Percentiles rank a stretch among this genome's conserved stretches.
phyloP scores from a whole-genome alignment of 1,284 basidiomycete genomes.

The Coniferiporia weirii region DNA sequence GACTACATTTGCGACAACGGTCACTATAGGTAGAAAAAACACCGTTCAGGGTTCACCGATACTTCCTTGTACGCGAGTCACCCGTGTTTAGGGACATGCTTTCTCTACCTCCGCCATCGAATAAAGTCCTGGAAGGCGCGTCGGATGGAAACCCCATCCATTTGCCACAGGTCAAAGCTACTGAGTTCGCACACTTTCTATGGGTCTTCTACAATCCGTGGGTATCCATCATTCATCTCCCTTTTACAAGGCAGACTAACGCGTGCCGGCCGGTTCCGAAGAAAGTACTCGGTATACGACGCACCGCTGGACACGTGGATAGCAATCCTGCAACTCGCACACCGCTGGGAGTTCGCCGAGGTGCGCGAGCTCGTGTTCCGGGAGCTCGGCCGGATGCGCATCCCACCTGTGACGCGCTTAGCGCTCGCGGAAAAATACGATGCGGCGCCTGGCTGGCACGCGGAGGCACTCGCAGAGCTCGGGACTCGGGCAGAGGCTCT shows the following conservation, averaged over 20 bases:
- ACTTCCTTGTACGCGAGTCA: conserved; percentile 65
- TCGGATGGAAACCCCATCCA: conserved; percentile 46
- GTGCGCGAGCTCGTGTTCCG: conserved; percentile 18
- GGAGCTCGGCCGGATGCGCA: conserved; percentile 29
- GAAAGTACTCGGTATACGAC: conserved; percentile 10
- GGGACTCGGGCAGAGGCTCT: conserved; percentile 51
- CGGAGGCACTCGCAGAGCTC: conserved; percentile 30
- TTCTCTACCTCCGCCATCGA: conserved; percentile 33
- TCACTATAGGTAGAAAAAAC: conserved; percentile 39
- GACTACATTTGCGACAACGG: neutral
- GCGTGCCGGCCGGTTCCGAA: neutral
- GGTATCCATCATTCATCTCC: conserved; percentile 23
- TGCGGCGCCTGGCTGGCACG: conserved; percentile 48
- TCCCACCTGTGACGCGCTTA: conserved; percentile 60
- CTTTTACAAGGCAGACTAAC: conserved; percentile 6
- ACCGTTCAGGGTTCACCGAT: conserved; percentile 53
- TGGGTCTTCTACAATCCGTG: conserved; percentile 72
- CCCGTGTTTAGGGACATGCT: conserved; percentile 34
- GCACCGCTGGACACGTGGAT: conserved; percentile 14
- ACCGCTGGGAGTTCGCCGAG: conserved; percentile 20
- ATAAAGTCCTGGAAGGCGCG: conserved; percentile 31
- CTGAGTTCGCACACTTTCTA: conserved; percentile 53
- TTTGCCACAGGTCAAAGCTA: conserved; percentile 41
- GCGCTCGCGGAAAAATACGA: conserved; percentile 48
- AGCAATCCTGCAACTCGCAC: conserved; percentile 20